phyloP scores from a whole-genome alignment of 805 yeast genomes.

The Yarrowia sp. region DNA sequence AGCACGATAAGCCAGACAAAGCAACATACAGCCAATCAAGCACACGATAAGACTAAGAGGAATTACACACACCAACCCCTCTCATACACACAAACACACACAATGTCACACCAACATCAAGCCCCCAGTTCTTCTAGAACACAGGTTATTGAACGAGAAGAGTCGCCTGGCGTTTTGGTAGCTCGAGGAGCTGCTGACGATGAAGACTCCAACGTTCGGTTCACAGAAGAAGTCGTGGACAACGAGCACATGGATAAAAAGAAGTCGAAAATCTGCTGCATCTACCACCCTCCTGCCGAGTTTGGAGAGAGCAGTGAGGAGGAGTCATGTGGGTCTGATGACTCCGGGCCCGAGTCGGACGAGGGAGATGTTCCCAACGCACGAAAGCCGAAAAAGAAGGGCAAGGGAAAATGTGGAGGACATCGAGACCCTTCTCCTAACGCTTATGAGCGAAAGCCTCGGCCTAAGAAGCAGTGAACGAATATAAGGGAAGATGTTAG shows the following conservation, averaged over 20 bases:
- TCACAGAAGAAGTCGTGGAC: constrained; percentile 86
- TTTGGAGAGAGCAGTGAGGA: constrained; percentile 42
- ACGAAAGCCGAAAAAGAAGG: constrained; percentile 28
- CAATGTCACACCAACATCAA: constrained; percentile 10
- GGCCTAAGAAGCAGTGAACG: constrained; percentile 21
- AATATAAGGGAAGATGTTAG: too few relatives aligned
- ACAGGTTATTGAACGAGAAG: constrained; percentile 4
- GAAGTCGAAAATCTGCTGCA: constrained; percentile 86
- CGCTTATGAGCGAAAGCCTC: constrained; percentile 87
- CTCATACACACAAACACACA: too few relatives aligned
- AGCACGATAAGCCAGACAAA: too few relatives aligned
- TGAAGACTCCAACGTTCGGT: constrained; percentile 50
- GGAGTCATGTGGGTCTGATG: constrained; percentile 37
- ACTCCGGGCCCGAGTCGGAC: constrained; percentile 40
- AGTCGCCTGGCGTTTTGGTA: neutral
- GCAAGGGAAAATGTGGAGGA: constrained; percentile 32
- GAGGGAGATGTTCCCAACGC: constrained; percentile 29
- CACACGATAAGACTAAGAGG: too few relatives aligned
- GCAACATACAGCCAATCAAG: too few relatives aligned
- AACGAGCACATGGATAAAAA: constrained; percentile 87
- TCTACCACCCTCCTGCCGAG: constrained; percentile 43
- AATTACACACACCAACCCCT: too few relatives aligned
- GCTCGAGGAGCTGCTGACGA: constrained; percentile 7
- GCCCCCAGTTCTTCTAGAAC: constrained; percentile 13
- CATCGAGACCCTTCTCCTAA: constrained; percentile 55